A percentile compares a stretch with the other conserved stretches of the same genome.
Evolutionary conservation across 2,329 filamentous ascomycete genomes (phyloP).

Genomic region (Emmonsia crescens): DNA sequence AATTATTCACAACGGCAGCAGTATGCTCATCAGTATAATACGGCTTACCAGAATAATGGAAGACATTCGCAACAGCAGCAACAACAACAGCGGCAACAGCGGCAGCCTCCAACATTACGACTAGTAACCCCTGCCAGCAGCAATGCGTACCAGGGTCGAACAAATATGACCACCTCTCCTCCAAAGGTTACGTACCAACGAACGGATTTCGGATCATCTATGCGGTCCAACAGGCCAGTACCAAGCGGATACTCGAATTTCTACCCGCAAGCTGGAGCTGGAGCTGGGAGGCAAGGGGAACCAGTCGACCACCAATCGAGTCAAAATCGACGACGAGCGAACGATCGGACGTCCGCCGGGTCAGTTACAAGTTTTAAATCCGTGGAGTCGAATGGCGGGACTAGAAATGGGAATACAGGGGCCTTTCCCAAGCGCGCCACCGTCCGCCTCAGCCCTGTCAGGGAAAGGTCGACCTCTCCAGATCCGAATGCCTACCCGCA

Average conservation of each 20-base stretch:
- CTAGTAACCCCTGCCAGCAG: neutral
- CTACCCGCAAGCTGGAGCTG: neutral
- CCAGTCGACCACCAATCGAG: neutral
- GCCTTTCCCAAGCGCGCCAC: conserved; percentile 13
- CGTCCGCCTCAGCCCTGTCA: conserved; percentile 17
- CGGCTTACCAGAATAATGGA: neutral
- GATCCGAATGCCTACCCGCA: neutral
- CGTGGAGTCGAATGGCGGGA: conserved; percentile 16
- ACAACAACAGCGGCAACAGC: neutral
- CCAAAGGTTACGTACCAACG: neutral
- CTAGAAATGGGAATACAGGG: conserved; percentile 5
- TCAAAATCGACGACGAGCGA: conserved; percentile 5
- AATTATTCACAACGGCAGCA: neutral
- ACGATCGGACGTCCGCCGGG: conserved; percentile 5
- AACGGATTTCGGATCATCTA: neutral
- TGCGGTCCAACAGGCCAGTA: neutral
- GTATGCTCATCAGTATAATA: neutral
- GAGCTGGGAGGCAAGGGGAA: neutral
- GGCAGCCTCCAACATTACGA: neutral
- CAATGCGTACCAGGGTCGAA: neutral
- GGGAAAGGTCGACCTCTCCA: conserved; percentile 7
- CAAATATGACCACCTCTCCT: neutral
- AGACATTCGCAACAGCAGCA: neutral
- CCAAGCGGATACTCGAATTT: neutral
- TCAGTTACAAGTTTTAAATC: conserved; percentile 18